Evolutionary conservation across 2,329 filamentous ascomycete genomes (phyloP).

Genomic region (Scytalidium sp.): DNA sequence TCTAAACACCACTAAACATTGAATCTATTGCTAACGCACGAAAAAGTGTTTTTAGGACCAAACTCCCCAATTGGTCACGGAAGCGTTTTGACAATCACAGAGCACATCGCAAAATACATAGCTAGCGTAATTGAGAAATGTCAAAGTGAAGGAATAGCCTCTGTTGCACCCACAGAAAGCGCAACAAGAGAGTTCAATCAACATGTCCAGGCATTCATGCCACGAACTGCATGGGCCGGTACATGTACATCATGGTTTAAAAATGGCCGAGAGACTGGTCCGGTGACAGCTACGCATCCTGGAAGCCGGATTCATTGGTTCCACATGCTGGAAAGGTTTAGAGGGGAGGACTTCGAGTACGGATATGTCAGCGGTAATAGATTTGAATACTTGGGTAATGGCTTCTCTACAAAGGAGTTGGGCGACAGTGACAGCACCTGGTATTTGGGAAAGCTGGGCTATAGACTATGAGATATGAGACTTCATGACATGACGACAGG

Average conservation of each 20-base stretch:
- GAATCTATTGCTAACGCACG: background rate
- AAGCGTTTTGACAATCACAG: constrained; percentile 34
- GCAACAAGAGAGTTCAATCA: constrained; percentile 30
- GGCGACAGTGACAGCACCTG: constrained; percentile 10
- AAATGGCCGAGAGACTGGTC: constrained; percentile 9
- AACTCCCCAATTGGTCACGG: constrained; percentile 28
- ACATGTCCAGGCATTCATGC: constrained; percentile 25
- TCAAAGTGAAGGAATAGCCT: constrained; percentile 35
- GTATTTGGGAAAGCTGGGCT: constrained; percentile 10
- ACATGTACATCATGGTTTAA: constrained; percentile 22
- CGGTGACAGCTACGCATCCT: constrained; percentile 14
- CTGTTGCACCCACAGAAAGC: constrained; percentile 36
- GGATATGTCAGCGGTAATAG: background rate
- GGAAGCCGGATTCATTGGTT: constrained; percentile 16
- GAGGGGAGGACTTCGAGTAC: constrained; percentile 14
- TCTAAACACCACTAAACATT: constrained; percentile 5
- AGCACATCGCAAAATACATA: constrained; percentile 46
- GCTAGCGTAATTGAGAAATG: constrained; percentile 43
- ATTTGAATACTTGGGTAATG: constrained; percentile 15
- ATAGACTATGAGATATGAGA: background rate
- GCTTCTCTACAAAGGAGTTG: constrained; percentile 8
- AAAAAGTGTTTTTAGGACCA: constrained; percentile 25
- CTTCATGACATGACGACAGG: no score
- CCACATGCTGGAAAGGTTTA: constrained; percentile 12
- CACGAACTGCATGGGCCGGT: constrained; percentile 17